Evolutionary conservation across 148 eudicot species (phyloP).

Genomic region (Cornus suecica): DNA sequence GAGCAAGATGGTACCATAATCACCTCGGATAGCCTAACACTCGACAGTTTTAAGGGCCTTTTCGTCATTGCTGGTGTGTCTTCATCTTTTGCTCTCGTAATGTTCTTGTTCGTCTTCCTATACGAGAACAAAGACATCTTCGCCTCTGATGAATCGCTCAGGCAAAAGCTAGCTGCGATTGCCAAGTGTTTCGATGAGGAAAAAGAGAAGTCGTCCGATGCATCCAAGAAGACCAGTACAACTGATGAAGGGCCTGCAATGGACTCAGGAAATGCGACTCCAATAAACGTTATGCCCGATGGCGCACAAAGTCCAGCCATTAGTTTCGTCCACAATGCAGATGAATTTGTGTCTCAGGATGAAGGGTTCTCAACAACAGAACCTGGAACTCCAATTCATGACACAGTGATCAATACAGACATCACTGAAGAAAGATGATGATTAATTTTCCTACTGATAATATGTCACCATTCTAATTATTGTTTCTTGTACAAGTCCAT

Average conservation of each 20-base stretch:
- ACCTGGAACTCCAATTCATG: constrained; percentile 16
- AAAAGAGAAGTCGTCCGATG: constrained; percentile 11
- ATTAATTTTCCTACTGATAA: not conserved
- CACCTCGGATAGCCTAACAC: constrained; percentile 29
- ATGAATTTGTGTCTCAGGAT: constrained; percentile 13
- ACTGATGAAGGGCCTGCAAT: not conserved
- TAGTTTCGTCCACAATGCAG: constrained; percentile 4
- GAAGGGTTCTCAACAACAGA: constrained; percentile 26
- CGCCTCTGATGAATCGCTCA: constrained; percentile 21
- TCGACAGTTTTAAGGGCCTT: constrained; percentile 40
- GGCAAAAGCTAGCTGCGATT: constrained; percentile 19
- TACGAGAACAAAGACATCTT: constrained; percentile 25
- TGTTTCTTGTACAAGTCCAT: no score
- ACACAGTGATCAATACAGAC: constrained; percentile 7
- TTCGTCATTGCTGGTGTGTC: constrained; percentile 32
- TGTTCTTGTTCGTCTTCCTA: constrained; percentile 21
- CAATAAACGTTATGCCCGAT: not conserved
- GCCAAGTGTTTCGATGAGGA: constrained; percentile 26
- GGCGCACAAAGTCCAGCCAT: constrained; percentile 19
- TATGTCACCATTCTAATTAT: no score
- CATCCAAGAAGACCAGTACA: constrained; percentile 2
- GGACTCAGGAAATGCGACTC: not conserved
- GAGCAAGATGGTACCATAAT: constrained; percentile 5
- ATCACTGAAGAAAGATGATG: not conserved
- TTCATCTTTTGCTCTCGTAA: constrained; percentile 23